A percentile compares a stretch with the other conserved stretches of the same genome.
phyloP scores from a whole-genome alignment of 768 basidiomycete genomes.

The Leccinum aurantiacum region DNA sequence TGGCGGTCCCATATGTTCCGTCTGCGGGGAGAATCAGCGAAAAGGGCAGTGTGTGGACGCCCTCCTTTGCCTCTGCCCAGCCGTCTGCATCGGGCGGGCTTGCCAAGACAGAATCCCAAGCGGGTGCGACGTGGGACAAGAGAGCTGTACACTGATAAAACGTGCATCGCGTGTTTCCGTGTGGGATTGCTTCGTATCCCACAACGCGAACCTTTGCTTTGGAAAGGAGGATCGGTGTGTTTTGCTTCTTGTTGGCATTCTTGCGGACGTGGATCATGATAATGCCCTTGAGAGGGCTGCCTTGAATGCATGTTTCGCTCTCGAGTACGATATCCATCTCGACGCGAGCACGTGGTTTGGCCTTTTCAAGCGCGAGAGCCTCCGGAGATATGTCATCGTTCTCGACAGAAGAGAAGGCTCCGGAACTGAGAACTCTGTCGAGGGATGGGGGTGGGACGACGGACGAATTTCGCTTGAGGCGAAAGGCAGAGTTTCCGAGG shows the following conservation, averaged over 20 bases:
- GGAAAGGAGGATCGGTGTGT: slow-evolving; percentile 57
- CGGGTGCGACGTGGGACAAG: slow-evolving; percentile 50
- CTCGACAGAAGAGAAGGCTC: slow-evolving; percentile 1
- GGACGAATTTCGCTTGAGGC: slow-evolving; percentile 53
- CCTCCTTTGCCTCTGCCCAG: slow-evolving; percentile 61
- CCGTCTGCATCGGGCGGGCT: slow-evolving; percentile 58
- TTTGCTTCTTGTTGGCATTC: slow-evolving; percentile 50
- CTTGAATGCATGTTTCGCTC: slow-evolving; percentile 76
- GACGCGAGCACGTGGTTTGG: slow-evolving; percentile 70
- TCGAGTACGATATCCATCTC: slow-evolving; percentile 81
- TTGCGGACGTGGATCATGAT: slow-evolving; percentile 65
- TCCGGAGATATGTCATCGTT: slow-evolving; percentile 20
- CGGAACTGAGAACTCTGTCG: slow-evolving; percentile 9
- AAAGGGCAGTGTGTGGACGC: slow-evolving; percentile 72
- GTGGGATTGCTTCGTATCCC: slow-evolving; percentile 75
- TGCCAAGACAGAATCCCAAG: slow-evolving; percentile 42
- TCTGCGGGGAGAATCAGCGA: slow-evolving; percentile 63
- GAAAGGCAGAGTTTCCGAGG: slow-evolving; percentile 59
- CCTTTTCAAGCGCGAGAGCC: slow-evolving; percentile 61
- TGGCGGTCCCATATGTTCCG: slow-evolving; percentile 48
- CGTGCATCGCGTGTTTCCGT: slow-evolving; percentile 61
- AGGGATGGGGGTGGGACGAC: slow-evolving; percentile 34
- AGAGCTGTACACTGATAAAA: slow-evolving; percentile 76
- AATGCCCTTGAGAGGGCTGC: slow-evolving; percentile 66
- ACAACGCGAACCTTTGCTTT: slow-evolving; percentile 78